Evolutionary conservation across 805 yeast species (phyloP), one percentile per base, ranked within the genome.

Genomic region (Torulaspora maleeae): DNA sequence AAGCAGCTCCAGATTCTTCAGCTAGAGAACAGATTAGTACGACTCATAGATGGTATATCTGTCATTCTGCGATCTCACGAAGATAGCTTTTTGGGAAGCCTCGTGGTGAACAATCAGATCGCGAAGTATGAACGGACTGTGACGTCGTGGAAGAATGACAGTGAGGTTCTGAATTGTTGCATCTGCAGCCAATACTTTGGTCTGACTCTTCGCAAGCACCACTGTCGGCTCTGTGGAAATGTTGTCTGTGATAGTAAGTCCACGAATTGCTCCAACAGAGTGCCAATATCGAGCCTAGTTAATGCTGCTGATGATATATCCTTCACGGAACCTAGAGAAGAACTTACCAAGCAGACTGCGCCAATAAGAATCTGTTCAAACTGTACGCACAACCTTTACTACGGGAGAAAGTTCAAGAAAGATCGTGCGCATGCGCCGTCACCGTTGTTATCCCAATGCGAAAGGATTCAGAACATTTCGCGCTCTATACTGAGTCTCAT

Each of bases 181-280:
- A 68, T 85, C 6, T 91, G 99, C 56, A 62, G 69, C 11, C 69
- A 72, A 10, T 56, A 59, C 25, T 93, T 88, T 61, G 70, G 75
- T 9, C 66, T 84, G 36, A 60, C 79, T 0, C 54, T 76, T 19
- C 69, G 97, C 41, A 86, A 83, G 52, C 98, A 93, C 61, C 99
- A 91, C 62, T 93, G 99, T 63, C 70, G 98, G 29, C 63, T 89
- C 20, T 91, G 99, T 69, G 98, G 98, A 0, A 59, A 65, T 22
- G 78, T 85, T 1, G 86, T 88, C 0, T 91, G 97, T 67, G 95
- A 83, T 20, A 82, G 81, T 52, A 54, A 63, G 41, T 67, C 48
- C 39, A 75, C 71, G 7, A 81, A 70, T 11, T 91, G 99, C 61
- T 88, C 96, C 0, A 78, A 80, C 59, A 78, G 79, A 44, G 82